Evolutionary conservation across 2,329 filamentous ascomycete genomes (phyloP), one percentile per base, ranked within the genome.

Genomic region (Ceratocystis ficicola): DNA sequence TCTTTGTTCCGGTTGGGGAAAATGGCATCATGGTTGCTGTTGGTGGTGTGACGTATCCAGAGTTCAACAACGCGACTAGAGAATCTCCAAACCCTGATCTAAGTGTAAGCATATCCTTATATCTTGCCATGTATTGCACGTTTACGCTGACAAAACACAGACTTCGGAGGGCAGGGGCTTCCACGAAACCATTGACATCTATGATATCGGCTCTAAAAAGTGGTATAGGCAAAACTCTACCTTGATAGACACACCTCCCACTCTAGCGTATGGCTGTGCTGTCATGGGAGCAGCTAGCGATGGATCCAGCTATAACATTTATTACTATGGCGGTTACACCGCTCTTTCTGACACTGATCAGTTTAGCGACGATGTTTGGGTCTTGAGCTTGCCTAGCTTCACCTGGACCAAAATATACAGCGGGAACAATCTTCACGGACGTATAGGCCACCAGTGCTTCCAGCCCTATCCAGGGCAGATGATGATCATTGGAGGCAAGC

Each of bases 271-370:
- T 79, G 79, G 87, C 72, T 94, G 90, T 71, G 86, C 88, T 2
- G 86, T 90, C 0, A 83, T 90, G 1, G 88, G 84, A n/a, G 78
- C 84, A 0, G 86, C 89, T 15, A 78, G 83, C 57, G 88, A 91
- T 72, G 80, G 79, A 44, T 88, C 87, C 10, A 90, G 86, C 67
- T 89, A 87, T 74, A 91, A 92, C 72, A 86, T 95, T 62, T 92
- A 93, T 77, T 90, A 89, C 76, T 94, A 90, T 70, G 90, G 88
- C 17, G 90, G 90, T 0, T 92, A 87, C 71, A 76, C 84, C 66
- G 84, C 82, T 0, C 69, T 85, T 5, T 55, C 46, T 4, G 30
- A 28, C 3, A n/a, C 10, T 6, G 67, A 80, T 66, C 32, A 67
- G 0, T 82, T 78, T 69, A 79, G 74, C 65, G 84, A 90, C 68